Evolutionary conservation across 2,329 filamentous ascomycete genomes (phyloP).

Genomic region (Penicillium sp.): DNA sequence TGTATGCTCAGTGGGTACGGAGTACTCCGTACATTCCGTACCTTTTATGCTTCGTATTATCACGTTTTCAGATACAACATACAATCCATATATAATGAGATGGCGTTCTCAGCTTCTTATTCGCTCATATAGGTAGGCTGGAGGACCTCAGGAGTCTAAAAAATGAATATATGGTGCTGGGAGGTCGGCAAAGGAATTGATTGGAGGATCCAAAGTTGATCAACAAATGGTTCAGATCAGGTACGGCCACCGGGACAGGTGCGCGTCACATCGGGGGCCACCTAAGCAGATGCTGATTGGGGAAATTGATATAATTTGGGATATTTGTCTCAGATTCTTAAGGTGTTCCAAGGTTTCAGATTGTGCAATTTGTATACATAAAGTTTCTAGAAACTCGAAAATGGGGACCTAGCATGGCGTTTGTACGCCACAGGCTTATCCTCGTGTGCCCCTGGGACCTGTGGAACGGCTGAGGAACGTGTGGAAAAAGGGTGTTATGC

Average conservation of each 20-base stretch:
- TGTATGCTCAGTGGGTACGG: neutral
- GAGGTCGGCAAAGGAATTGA: neutral
- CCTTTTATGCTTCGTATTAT: neutral
- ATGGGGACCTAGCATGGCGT: constrained; percentile 2
- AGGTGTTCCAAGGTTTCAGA: neutral
- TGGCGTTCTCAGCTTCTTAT: neutral
- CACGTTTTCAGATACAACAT: neutral
- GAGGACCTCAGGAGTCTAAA: neutral
- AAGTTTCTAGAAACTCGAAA: constrained; percentile 5
- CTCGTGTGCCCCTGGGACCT: constrained; percentile 8
- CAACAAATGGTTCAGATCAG: neutral
- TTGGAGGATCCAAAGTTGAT: constrained; percentile 2
- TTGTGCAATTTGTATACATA: neutral
- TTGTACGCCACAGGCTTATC: constrained; percentile 9
- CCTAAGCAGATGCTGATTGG: neutral
- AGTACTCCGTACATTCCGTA: neutral
- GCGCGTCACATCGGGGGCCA: neutral
- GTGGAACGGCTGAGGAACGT: constrained; percentile 10
- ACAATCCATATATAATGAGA: neutral
- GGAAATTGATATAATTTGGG: neutral
- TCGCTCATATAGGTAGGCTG: neutral
- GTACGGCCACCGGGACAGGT: neutral
- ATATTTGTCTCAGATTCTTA: neutral
- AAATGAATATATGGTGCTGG: neutral
- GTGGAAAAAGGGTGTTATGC: constrained; percentile 7